Percentiles rank a stretch among this genome's conserved stretches.
Evolutionary conservation across 2,329 filamentous ascomycete species (phyloP).

Genomic region (Graphilbum fragrans): DNA sequence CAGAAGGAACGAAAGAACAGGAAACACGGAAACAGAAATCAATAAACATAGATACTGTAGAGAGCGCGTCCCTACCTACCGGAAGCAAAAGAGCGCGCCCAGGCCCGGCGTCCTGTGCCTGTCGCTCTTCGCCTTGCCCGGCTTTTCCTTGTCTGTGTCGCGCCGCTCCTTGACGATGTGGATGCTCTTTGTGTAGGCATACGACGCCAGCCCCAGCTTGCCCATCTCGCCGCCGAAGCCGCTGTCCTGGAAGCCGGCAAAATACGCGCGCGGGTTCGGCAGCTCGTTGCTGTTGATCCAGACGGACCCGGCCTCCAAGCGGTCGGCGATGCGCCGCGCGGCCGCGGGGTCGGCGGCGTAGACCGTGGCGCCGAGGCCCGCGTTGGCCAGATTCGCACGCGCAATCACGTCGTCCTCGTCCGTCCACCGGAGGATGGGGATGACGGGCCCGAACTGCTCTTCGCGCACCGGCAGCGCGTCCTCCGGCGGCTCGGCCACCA

Average conservation of each 20-base stretch:
- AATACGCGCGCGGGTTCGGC: conserved; percentile 18
- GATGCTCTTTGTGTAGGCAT: conserved; percentile 20
- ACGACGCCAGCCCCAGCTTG: conserved; percentile 19
- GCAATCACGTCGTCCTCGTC: conserved; percentile 46
- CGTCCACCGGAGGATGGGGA: conserved; percentile 49
- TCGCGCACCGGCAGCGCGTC: conserved; percentile 42
- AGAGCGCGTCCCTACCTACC: too few species aligned
- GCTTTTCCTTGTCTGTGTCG: too few species aligned
- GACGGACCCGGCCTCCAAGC: conserved; percentile 44
- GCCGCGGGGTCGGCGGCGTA: conserved; percentile 40
- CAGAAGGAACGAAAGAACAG: not conserved
- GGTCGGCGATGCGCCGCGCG: conserved; percentile 37
- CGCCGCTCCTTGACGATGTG: conserved; percentile 15
- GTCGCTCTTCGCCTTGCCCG: not conserved
- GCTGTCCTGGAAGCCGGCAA: conserved; percentile 20
- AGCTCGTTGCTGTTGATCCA: conserved; percentile 39
- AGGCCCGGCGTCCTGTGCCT: not conserved
- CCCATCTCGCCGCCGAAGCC: conserved; percentile 23
- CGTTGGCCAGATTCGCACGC: conserved; percentile 39
- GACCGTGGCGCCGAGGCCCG: conserved; percentile 44
- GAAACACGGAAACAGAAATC: not conserved
- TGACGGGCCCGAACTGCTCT: conserved; percentile 53
- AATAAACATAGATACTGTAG: not conserved
- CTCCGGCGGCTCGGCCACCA: conserved; percentile 44
- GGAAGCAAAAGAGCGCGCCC: not conserved